Base-by-base conservation (phyloP, 805 yeast genomes). In the Saturnispora zaruensis region DNA sequence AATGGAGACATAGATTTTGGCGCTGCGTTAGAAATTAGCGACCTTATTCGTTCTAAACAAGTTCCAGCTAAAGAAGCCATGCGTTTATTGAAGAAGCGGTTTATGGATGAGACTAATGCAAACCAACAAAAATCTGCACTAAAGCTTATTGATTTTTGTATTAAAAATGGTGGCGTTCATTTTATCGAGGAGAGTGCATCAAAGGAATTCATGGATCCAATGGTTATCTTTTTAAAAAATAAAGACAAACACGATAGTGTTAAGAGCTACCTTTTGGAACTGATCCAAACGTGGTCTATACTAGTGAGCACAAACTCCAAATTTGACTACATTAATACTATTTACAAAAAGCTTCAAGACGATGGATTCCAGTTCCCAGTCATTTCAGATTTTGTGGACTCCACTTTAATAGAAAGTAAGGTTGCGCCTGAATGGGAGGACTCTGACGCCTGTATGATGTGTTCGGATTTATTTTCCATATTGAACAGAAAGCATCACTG, bases 341-440 rank as follows among this genome's bases (percentile, higher is more conserved):
- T 79, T 4, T 85, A 84, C 67, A 70, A 72, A 26, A 77, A 75
- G 54, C 72, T 91, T 51, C 71, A 75, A 49, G 65, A 69, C 38
- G 84, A 84, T 51, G 90, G 83, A 1, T 78, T 78, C 56, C 69
- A 73, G 48, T 88, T 90, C 59, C 95, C 96, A 1, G 69, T 68
- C 24, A 67, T 76, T 44, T 59, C 59, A 4, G 64, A 59, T 11
- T 61, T 61, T 26, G 61, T 67, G 21, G 73, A 72, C 45, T 64
- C 72, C 30, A 68, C 69, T 18, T 79, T 90, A 64, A 78, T 91
- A 45, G 97, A 91, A 59, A 78, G 96, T 2, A 84, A 81, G 53
- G 90, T 90, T 4, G 97, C 99, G 2, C 98, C 99, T 0, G 97
- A 89, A 58, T 93, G 99, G 99, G 82, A 86, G 21, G 99, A 93